Percentiles rank a stretch among this genome's conserved stretches.
phyloP scores from a whole-genome alignment of 208 protist species.

The Crithidia expoeki region DNA sequence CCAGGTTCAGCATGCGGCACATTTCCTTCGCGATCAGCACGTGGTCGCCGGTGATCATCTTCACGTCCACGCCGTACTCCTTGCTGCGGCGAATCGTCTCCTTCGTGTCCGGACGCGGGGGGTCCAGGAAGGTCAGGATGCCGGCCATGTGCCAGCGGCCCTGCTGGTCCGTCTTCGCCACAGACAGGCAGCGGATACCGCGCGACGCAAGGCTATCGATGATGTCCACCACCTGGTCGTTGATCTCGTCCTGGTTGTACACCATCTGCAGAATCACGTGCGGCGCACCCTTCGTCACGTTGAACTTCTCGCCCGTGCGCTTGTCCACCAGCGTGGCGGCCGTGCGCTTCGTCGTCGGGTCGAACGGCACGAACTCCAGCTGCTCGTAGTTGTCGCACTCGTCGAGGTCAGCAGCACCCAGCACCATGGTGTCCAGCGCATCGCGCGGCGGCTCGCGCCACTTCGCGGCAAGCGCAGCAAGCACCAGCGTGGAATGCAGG shows the following conservation, averaged over 20 bases:
- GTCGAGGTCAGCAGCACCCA: conserved; percentile 73
- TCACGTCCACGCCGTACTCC: conserved; percentile 92
- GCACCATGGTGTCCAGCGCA: conserved; percentile 91
- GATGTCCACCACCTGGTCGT: conserved; percentile 69
- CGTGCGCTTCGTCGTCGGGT: conserved; percentile 69
- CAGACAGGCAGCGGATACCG: conserved; percentile 78
- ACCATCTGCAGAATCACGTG: conserved; percentile 82
- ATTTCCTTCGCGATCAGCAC: conserved; percentile 95
- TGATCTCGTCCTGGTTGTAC: conserved; percentile 80
- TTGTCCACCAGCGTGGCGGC: conserved; percentile 65
- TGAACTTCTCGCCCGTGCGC: conserved; percentile 74
- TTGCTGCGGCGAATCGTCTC: conserved; percentile 83
- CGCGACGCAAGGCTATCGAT: conserved; percentile 70
- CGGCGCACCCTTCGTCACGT: conserved; percentile 89
- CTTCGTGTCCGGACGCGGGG: conserved; percentile 91
- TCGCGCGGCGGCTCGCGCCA: conserved; percentile 88
- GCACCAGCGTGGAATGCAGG: conserved; percentile 60
- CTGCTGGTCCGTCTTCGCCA: conserved; percentile 61
- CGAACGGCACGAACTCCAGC: conserved; percentile 66
- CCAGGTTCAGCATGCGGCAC: conserved; percentile 90
- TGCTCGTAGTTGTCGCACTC: conserved; percentile 84
- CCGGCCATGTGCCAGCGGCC: conserved; percentile 80
- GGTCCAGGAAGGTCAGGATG: conserved; percentile 92
- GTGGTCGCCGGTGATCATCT: conserved; percentile 96
- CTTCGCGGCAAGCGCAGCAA: conserved; percentile 88